Evolutionary conservation across 163 green algal species (phyloP), one percentile per base, ranked within the genome.

Genomic region (Chloromonas sp.): DNA sequence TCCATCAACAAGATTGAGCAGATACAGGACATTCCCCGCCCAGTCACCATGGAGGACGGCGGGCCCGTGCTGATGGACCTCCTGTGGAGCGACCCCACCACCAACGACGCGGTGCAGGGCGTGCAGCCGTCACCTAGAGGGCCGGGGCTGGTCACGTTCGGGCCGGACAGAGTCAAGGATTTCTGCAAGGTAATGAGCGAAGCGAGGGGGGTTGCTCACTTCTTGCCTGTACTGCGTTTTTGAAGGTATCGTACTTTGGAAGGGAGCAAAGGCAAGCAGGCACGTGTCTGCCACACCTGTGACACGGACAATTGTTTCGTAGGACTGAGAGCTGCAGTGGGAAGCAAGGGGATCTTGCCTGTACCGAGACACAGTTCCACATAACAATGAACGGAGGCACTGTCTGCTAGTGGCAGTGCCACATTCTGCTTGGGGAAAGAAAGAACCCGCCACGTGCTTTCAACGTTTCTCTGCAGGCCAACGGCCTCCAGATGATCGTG

Each of bases 401-500:
- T n/a, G 8, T 76, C 66, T 76, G 66, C 8, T 76, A 11, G 5
- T 76, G 66, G 66, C 66, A 76, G 11, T 76, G 66, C 66, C 11
- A 11, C 5, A 76, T 76, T 76, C 11, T 76, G 66, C 66, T 76
- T 76, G 66, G 8, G 8, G 11, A 8, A n/a, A 8, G 66, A 8
- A 76, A 76, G 11, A 76, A 76, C 66, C 66, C 11, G 66, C 66
- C 66, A n/a, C 11, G 66, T n/a, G 11, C 66, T 76, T 76, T 76
- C 66, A 11, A n/a, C 66, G 5, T 81, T 76, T 8, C 66, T 11
- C 14, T 81, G 82, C 91, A 96, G 91, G 91, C 91, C 78, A 99
- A 99, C 89, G 89, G 93, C 81, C 90, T 99, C 88, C 96, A 99
- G 90, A 98, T 99, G 94, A 99, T 99, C 79, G 94, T 99, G 83